These are phyloP conservation scores for Fusarium albosuccineum DNA, from an alignment of 2,329 filamentous ascomycete species.

Conservation along the genomic window DNA sequence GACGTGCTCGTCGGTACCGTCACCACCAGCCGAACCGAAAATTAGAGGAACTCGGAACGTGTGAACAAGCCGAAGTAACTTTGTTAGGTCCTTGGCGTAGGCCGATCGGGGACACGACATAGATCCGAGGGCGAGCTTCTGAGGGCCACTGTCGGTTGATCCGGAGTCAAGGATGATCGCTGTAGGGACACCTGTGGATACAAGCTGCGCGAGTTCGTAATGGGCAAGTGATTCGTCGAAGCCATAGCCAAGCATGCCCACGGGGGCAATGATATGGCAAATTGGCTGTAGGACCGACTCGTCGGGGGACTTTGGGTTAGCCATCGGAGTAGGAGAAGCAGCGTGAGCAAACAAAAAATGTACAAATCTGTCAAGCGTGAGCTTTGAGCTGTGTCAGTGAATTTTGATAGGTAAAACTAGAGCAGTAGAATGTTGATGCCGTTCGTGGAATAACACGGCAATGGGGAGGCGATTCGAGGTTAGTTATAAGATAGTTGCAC, in stretches of 20 bases:
- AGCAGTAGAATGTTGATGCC: no score
- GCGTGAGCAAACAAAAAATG: no score
- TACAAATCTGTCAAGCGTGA: neutral
- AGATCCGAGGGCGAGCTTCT: slow-evolving; percentile 56
- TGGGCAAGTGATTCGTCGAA: slow-evolving; percentile 52
- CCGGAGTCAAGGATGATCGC: slow-evolving; percentile 54
- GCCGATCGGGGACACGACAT: slow-evolving; percentile 56
- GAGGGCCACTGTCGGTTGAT: slow-evolving; percentile 54
- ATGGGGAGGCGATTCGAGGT: neutral
- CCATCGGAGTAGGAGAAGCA: neutral
- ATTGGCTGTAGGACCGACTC: slow-evolving; percentile 24
- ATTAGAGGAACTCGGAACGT: slow-evolving; percentile 55
- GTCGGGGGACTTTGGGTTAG: neutral
- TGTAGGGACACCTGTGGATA: slow-evolving; percentile 47
- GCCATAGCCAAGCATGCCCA: slow-evolving; percentile 65
- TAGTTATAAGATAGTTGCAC: neutral
- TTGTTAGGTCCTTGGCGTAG: slow-evolving; percentile 58
- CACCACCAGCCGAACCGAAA: slow-evolving; percentile 61
- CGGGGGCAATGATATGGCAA: slow-evolving; percentile 60
- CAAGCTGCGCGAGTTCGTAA: slow-evolving; percentile 43
- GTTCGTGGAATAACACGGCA: neutral
- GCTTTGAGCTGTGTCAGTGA: neutral
- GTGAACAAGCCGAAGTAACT: slow-evolving; percentile 52
- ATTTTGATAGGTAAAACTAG: neutral
- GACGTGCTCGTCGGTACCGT: slow-evolving; percentile 61